Evolutionary conservation across 2,329 filamentous ascomycete genomes (phyloP).

Genomic region (Ceratocystis papillata): DNA sequence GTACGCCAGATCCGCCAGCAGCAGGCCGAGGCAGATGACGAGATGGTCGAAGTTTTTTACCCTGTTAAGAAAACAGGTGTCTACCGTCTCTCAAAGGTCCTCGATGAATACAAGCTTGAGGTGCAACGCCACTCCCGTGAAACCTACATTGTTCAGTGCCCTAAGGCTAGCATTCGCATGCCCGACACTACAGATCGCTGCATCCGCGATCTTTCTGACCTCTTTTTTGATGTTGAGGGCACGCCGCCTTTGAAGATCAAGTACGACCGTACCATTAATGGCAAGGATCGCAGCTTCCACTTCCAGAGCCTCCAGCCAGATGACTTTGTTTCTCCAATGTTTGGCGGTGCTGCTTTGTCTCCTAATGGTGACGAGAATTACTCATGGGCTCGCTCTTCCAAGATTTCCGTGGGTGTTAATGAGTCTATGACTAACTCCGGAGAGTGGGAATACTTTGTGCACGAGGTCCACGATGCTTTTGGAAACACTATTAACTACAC

Average conservation of each 20-base stretch:
- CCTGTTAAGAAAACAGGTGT: slow-evolving; percentile 75
- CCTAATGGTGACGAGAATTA: slow-evolving; percentile 49
- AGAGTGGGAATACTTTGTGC: slow-evolving; percentile 78
- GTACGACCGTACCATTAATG: slow-evolving; percentile 81
- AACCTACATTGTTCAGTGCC: slow-evolving; percentile 77
- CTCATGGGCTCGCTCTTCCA: slow-evolving; percentile 69
- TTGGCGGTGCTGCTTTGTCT: slow-evolving; percentile 50
- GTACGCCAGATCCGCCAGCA: slow-evolving; percentile 57
- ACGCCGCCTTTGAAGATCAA: slow-evolving; percentile 86
- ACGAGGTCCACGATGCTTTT: slow-evolving; percentile 83
- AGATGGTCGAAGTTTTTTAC: slow-evolving; percentile 59
- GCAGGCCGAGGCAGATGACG: slow-evolving; percentile 48
- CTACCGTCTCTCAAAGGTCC: slow-evolving; percentile 72
- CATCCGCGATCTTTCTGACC: slow-evolving; percentile 74
- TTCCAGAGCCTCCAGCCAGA: slow-evolving; percentile 92
- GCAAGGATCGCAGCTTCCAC: slow-evolving; percentile 70
- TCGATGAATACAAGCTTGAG: slow-evolving; percentile 90
- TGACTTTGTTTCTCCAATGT: slow-evolving; percentile 65
- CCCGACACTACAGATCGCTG: slow-evolving; percentile 59
- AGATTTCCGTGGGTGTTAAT: slow-evolving; percentile 71
- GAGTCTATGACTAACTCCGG: slow-evolving; percentile 75
- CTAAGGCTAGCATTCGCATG: slow-evolving; percentile 61
- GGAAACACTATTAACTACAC: slow-evolving; percentile 76
- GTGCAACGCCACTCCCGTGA: slow-evolving; percentile 67
- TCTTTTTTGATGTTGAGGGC: slow-evolving; percentile 72